Percentiles rank a stretch among this genome's conserved stretches.
Conservation (phyloP, 1,284 basidiomycete genomes). For the Trametes pubescens region DNA sequence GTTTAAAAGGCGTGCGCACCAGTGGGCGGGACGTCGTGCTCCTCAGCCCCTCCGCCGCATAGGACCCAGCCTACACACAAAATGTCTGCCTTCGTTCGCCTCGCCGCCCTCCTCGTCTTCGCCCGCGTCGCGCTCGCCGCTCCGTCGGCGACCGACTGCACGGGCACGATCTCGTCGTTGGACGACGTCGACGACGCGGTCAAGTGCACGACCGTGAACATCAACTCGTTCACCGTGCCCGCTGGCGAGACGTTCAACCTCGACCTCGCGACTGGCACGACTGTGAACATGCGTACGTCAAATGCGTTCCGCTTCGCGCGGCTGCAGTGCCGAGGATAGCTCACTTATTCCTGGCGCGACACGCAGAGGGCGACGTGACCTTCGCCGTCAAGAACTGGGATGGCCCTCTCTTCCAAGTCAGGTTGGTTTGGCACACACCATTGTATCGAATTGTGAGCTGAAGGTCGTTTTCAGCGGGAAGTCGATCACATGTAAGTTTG, state of each 20-base stretch:
- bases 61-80: not conserved
- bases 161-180: conserved; percentile 46
- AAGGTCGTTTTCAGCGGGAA: conserved; percentile 19
- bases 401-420: conserved; percentile 36
- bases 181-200: conserved; percentile 43
- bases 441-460: conserved; percentile 8
- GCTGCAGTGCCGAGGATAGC: conserved; percentile 18
- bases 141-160: conserved; percentile 35
- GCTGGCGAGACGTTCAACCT: conserved; percentile 35
- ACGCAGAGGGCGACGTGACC: conserved; percentile 34
- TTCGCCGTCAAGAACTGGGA: conserved; percentile 34
- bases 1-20: conserved; percentile 12
- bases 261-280: conserved; percentile 24
- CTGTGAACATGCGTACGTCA: conserved; percentile 34
- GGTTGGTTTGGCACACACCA: conserved; percentile 21
- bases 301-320: conserved; percentile 2
- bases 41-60: conserved; percentile 12
- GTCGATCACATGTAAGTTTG: conserved; percentile 28
- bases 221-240: conserved; percentile 42
- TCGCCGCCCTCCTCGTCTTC: conserved; percentile 25
- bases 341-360: conserved; percentile 22
- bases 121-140: conserved; percentile 19
- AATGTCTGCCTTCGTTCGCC: conserved; percentile 27
- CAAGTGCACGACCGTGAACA: conserved; percentile 46
- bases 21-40: conserved; percentile 1